A percentile compares a stretch with the other conserved stretches of the same genome.
phyloP scores from a whole-genome alignment of 352 stramenopile genomes.

The Phytophthora syringae region DNA sequence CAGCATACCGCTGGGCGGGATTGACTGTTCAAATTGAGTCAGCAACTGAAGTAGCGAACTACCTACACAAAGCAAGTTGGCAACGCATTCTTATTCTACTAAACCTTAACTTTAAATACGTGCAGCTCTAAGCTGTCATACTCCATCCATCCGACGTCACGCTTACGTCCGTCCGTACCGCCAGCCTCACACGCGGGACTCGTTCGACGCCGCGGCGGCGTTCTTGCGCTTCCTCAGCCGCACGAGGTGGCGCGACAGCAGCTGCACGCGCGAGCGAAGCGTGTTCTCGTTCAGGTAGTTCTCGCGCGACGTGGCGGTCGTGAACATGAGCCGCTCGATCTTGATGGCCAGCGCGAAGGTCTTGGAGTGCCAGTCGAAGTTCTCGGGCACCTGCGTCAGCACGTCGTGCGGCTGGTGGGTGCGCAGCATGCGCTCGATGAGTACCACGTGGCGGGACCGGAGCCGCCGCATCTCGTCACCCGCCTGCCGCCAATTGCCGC shows the following conservation, averaged over 20 bases:
- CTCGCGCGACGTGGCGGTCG: constrained; percentile 52
- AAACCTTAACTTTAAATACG: constrained; percentile 37
- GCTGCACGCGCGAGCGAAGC: constrained; percentile 55
- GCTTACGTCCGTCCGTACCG: too few relatives aligned
- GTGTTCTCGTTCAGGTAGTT: constrained; percentile 67
- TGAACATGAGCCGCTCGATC: constrained; percentile 73
- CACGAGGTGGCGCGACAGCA: constrained; percentile 61
- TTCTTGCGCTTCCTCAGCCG: constrained; percentile 71
- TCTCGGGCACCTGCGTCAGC: constrained; percentile 64
- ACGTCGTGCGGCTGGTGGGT: constrained; percentile 64
- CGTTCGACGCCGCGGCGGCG: constrained; percentile 33
- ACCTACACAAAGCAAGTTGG: constrained; percentile 13
- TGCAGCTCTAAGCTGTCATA: constrained; percentile 27
- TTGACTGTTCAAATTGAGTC: too few relatives aligned
- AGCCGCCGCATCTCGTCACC: constrained; percentile 46
- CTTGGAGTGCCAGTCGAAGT: constrained; percentile 69
- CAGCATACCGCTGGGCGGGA: too few relatives aligned
- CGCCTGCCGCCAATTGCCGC: constrained; percentile 33
- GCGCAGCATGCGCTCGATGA: constrained; percentile 65
- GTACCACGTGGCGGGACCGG: constrained; percentile 49
- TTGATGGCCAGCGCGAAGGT: constrained; percentile 64
- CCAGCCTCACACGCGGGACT: constrained; percentile 29
- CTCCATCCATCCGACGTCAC: neutral
- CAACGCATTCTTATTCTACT: constrained; percentile 34
- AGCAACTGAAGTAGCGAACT: too few relatives aligned